Evolutionary conservation across 2,329 filamentous ascomycete genomes (phyloP), one percentile per base, ranked within the genome.

Genomic region (Paraphoma sp.): DNA sequence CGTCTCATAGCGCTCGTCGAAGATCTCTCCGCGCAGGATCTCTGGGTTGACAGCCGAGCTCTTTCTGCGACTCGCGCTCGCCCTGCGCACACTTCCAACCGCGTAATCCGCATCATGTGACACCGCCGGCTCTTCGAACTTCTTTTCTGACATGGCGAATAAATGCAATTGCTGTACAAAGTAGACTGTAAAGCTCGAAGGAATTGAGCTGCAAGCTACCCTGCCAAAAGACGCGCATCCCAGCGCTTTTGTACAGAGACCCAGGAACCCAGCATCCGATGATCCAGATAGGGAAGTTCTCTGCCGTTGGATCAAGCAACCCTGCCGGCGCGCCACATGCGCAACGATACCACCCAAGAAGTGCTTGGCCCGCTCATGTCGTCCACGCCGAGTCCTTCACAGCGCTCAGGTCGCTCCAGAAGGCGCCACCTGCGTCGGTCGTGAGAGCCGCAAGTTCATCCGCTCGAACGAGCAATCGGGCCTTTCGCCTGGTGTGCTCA

Each of bases 1-100:
- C 7, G 63, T 68, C 44, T 78, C 72, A 56, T 69, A 75, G 8
- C 72, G 68, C 40, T 72, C 67, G 30, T 75, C 69, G 49, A 72
- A 74, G 16, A 74, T 67, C 48, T 74, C 71, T 28, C 64, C 65
- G 6, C 58, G 60, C 14, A 75, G 51, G 31, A 69, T 50, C 33
- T 69, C 64, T n/a, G 70, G 65, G 29, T 59, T 59, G 30, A 67
- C 65, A 14, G 55, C 62, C 6, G 68, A 71, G 56, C 59, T 67
- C 56, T 57, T 65, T 45, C 68, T 63, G n/a, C 60, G 53, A 36
- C 33, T 36, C 33, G 33, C 33, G 10, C 46, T 43, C 1, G 57
- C 43, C 3, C 54, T 51, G 31, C 60, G 51, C n/a, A 58, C 45
- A 16, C 59, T n/a, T 16, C 56, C 57, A 10, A 58, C 58, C 28